Base-by-base conservation (phyloP, 2,329 filamentous ascomycete species). In the Eutypella sp. region DNA sequence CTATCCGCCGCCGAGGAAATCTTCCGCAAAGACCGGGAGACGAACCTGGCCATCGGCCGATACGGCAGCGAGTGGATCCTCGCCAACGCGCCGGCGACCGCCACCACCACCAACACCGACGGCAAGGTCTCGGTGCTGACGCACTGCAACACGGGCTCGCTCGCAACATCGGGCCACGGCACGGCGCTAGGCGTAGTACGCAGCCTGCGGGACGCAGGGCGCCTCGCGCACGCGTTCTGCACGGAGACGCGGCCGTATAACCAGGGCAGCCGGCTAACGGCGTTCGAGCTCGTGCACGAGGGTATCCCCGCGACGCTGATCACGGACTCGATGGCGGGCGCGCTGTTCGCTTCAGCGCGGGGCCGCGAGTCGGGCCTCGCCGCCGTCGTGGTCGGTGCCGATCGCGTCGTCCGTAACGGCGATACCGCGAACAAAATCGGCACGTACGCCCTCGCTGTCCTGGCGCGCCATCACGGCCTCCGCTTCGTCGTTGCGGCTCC, bases 361-460 rank as follows among this genome's bases (percentile, higher is more conserved):
- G 82, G 82, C 55, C 70, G 74, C 19, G 68, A 75, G 31, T 76
- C 82, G 60, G 82, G 84, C 58, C 87, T 99, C 48, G 79, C 82
- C 5, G 92, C 90, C 5, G 88, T 99, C 42, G 85, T 99, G 24
- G 93, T 99, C 0, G 93, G 93, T 23, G 93, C 93, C 3, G 93
- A 99, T 65, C 82, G 93, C 46, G 93, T 99, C 13, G 93, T 92
- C 25, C 87, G 90, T 42, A 99, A 99, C 59, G 93, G 93, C 24
- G 93, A 99, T 69, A 97, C 93, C 0, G 93, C 93, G 46, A 99
- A 99, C 73, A 99, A 99, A 73, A 95, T 99, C 50, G 93, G 93
- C 42, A 99, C 93, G 1, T 97, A 99, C 65, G 79, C 85, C 45
- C 78, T 99, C 4, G 90, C 93, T 3, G 90, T 97, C n/a, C 76